phyloP scores from a whole-genome alignment of 2,329 filamentous ascomycete species.

The Xylaria sp. region DNA sequence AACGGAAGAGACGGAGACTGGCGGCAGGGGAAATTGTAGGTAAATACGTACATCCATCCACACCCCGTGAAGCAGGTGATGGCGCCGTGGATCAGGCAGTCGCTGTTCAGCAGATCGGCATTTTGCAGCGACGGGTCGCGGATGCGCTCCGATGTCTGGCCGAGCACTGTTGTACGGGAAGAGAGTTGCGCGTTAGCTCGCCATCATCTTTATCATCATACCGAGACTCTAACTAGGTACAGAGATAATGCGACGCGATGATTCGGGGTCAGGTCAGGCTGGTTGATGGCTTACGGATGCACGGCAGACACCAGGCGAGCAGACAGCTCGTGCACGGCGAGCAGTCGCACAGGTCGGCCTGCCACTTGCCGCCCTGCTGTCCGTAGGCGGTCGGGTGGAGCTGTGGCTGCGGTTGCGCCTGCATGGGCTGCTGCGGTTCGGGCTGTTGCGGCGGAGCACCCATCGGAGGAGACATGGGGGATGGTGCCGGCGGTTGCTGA shows the following conservation, averaged over 20 bases:
- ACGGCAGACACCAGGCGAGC: slow-evolving; percentile 36
- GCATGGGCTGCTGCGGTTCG: slow-evolving; percentile 3
- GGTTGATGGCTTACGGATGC: slow-evolving; percentile 30
- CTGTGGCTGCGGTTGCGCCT: too few species aligned
- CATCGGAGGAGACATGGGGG: slow-evolving; percentile 3
- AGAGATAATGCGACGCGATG: too few species aligned
- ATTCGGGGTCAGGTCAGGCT: not conserved
- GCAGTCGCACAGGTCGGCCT: slow-evolving; percentile 35
- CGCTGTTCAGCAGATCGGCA: slow-evolving; percentile 34
- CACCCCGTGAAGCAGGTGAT: slow-evolving; percentile 33
- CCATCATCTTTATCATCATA: too few species aligned
- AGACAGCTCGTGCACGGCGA: slow-evolving; percentile 34
- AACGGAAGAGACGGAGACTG: not conserved
- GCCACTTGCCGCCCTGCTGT: slow-evolving; percentile 35
- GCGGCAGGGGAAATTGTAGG: not conserved
- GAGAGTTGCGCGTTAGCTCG: slow-evolving; percentile 5
- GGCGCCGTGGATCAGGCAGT: slow-evolving; percentile 34
- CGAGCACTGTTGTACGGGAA: slow-evolving; percentile 32
- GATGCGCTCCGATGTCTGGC: slow-evolving; percentile 38
- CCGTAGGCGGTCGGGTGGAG: slow-evolving; percentile 21
- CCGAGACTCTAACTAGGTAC: too few species aligned
- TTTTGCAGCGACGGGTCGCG: slow-evolving; percentile 35
- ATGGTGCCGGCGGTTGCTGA: slow-evolving; percentile 11
- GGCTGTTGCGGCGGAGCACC: slow-evolving; percentile 3
- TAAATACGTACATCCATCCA: slow-evolving; percentile 36